Evolutionary conservation across 2,329 filamentous ascomycete genomes (phyloP), one percentile per base, ranked within the genome.

Genomic region (Aspergillus novoparasiticus): DNA sequence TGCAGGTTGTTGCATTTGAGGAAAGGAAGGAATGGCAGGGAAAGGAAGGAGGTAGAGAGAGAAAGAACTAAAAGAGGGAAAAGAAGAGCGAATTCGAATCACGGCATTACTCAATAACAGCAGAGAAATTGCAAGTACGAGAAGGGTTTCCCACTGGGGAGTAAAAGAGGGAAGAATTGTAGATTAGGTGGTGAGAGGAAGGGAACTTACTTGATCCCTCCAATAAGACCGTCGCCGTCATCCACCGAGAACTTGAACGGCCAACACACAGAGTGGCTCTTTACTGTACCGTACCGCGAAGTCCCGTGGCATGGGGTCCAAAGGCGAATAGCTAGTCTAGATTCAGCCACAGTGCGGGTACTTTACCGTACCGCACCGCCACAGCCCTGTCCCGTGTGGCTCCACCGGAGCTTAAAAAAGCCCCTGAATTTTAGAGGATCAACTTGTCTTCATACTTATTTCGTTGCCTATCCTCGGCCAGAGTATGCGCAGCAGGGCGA

Each of bases 341-440:
- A 43, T 30, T 30, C 48, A 41, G 55, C 63, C 54, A 60, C 41
- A 34, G 23, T 6, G n/a, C 21, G 16, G 36, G n/a, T 58, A 63
- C 61, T 50, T 45, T 61, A 64, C 53, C 57, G 53, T 62, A 61
- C 41, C 26, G 66, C 66, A 70, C 67, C 68, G 68, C 68, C 68
- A 69, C 66, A 62, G 39, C 39, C 57, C 53, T 57, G 58, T 59
- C 36, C 55, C 53, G 61, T 58, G 54, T 59, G 58, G 66, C 63
- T 70, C 68, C 68, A 70, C 64, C 50, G 32, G 48, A 69, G 67
- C 67, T 70, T 68, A 62, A 65, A 57, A 60, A 59, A 62, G 41
- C 68, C 68, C 68, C 67, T 69, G 67, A 69, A 63, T 6, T 50
- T 30, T 14, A 51, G 45, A n/a, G 43, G 60, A 53, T 55, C 19